These are phyloP conservation scores for Lentinula sp. DNA, from an alignment of 768 basidiomycete genomes.

Conservation along the genomic window DNA sequence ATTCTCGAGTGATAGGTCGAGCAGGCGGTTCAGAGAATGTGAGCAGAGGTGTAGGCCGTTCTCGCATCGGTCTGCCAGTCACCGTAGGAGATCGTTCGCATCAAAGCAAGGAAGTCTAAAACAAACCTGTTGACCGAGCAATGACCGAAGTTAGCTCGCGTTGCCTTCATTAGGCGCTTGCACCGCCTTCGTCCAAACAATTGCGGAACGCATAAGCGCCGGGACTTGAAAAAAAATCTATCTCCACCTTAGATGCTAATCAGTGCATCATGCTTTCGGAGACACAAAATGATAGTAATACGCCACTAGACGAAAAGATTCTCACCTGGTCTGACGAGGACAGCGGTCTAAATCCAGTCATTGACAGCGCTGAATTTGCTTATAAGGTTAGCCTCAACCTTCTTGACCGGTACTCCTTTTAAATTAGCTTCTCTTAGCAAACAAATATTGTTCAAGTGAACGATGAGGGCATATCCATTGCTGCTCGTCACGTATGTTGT, in stretches of 20 bases:
- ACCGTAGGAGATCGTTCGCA: constrained; percentile 26
- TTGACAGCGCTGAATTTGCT: constrained; percentile 6
- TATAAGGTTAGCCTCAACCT: constrained; percentile 3
- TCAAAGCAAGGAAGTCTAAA: constrained; percentile 36
- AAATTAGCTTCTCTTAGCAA: background rate
- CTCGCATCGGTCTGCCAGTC: background rate
- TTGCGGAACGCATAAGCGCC: too few relatives aligned
- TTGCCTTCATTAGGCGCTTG: too few relatives aligned
- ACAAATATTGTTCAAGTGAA: constrained; percentile 8
- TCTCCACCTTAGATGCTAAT: too few relatives aligned
- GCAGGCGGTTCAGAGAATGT: background rate
- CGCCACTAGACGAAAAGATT: constrained; percentile 4
- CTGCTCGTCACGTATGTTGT: constrained; percentile 8
- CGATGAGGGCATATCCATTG: constrained; percentile 1
- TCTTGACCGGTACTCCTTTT: background rate
- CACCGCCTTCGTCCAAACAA: too few relatives aligned
- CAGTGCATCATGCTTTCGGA: background rate
- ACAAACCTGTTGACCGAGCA: constrained; percentile 47
- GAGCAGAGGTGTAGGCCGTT: constrained; percentile 2
- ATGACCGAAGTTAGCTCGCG: constrained; percentile 11
- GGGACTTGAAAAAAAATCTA: too few relatives aligned
- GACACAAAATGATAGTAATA: background rate
- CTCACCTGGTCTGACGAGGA: background rate
- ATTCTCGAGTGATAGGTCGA: background rate
- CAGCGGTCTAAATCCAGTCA: constrained; percentile 5